A percentile compares a stretch with the other conserved stretches of the same genome.
Evolutionary conservation across 2,329 filamentous ascomycete species (phyloP).

Genomic region (Pleoardoris graminearum): DNA sequence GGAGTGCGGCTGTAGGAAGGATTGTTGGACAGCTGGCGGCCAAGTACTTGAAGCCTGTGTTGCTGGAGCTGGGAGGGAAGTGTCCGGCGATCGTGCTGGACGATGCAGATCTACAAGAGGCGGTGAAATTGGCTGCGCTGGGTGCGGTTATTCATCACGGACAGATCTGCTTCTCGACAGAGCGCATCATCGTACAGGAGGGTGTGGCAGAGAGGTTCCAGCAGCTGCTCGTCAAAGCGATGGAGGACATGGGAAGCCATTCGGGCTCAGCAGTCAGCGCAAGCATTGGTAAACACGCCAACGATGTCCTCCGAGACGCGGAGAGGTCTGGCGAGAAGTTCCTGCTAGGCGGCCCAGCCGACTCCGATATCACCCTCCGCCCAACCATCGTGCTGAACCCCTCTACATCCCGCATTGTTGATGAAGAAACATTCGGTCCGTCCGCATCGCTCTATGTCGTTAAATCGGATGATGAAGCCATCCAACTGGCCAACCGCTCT

Average conservation of each 20-base stretch:
- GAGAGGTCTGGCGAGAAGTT: constrained; percentile 58
- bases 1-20: constrained; percentile 41
- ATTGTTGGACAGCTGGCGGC: constrained; percentile 43
- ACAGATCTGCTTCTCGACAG: constrained; percentile 30
- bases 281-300: constrained; percentile 27
- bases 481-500: constrained; percentile 78
- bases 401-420: constrained; percentile 67
- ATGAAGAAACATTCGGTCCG: constrained; percentile 76
- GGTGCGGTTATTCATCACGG: constrained; percentile 27
- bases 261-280: constrained; percentile 39
- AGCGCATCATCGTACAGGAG: constrained; percentile 30
- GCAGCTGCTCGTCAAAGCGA: constrained; percentile 44
- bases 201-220: constrained; percentile 23
- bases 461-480: constrained; percentile 68
- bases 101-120: constrained; percentile 53
- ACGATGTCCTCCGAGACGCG: constrained; percentile 55
- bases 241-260: constrained; percentile 48
- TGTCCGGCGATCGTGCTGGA: constrained; percentile 51
- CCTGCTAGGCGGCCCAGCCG: constrained; percentile 50
- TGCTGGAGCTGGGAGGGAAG: constrained; percentile 52
- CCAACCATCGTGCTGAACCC: constrained; percentile 55
- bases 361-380: constrained; percentile 67
- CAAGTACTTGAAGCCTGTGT: constrained; percentile 50
- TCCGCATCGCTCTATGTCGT: constrained; percentile 69
- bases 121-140: constrained; percentile 25